Evolutionary conservation across 768 basidiomycete genomes (phyloP).

Genomic region (Lentinula raphanica): DNA sequence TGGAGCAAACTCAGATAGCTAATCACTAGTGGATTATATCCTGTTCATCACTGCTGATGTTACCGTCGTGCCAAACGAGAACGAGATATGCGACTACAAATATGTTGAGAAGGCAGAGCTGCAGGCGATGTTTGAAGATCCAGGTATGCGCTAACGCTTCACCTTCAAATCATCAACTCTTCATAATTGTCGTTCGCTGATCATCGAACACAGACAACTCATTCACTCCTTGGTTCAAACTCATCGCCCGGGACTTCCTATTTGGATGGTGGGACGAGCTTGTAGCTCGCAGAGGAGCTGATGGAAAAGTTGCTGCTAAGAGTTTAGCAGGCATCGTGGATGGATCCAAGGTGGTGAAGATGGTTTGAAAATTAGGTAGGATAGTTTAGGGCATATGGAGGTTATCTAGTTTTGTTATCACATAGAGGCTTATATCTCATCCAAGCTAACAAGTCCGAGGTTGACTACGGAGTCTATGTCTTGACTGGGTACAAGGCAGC

Average conservation of each 20-base stretch:
- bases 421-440: too few relatives aligned
- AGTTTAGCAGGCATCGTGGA: slow-evolving; percentile 63
- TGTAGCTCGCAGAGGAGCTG: slow-evolving; percentile 46
- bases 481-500: too few relatives aligned
- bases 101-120: slow-evolving; percentile 92
- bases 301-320: slow-evolving; percentile 61
- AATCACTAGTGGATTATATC: slow-evolving; percentile 85
- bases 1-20: background rate
- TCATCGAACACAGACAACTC: slow-evolving; percentile 51
- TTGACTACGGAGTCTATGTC: too few relatives aligned
- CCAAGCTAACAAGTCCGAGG: too few relatives aligned
- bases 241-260: slow-evolving; percentile 93
- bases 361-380: slow-evolving; percentile 32
- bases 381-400: too few relatives aligned
- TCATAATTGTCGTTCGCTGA: background rate
- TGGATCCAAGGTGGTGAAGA: slow-evolving; percentile 68
- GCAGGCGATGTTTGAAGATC: slow-evolving; percentile 82
- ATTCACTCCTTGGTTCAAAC: slow-evolving; percentile 99
- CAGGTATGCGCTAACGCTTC: slow-evolving; percentile 40
- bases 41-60: slow-evolving; percentile 91
- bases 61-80: slow-evolving; percentile 70
- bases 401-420: too few relatives aligned
- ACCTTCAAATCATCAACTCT: too few relatives aligned
- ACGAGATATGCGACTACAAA: slow-evolving; percentile 87
- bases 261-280: slow-evolving; percentile 99